Conservation (phyloP, 2,329 filamentous ascomycete species). For the Ophiostoma perfectum region DNA sequence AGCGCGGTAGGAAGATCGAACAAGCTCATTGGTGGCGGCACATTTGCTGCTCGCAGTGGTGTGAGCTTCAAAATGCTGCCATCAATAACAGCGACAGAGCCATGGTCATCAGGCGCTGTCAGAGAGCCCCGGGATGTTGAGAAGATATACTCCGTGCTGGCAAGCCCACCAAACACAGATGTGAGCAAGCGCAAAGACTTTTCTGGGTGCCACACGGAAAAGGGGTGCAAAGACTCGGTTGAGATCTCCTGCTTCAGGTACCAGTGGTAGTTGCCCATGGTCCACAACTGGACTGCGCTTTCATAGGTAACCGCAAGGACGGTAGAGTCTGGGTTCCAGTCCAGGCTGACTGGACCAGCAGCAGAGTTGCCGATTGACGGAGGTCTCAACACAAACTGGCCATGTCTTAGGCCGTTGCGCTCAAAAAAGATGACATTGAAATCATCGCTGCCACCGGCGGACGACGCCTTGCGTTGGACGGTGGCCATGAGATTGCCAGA, state of each 20-base stretch:
- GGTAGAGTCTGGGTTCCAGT: constrained; percentile 90
- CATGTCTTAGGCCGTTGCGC: constrained; percentile 93
- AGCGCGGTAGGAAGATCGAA: constrained; percentile 61
- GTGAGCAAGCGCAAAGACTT: constrained; percentile 65
- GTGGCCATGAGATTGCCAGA: constrained; percentile 86
- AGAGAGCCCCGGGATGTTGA: constrained; percentile 64
- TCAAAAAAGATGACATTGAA: constrained; percentile 92
- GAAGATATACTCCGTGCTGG: constrained; percentile 63
- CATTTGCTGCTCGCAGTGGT: constrained; percentile 73
- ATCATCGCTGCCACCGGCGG: constrained; percentile 40
- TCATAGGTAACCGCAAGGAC: constrained; percentile 75
- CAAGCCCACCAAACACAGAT: constrained; percentile 44
- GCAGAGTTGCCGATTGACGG: constrained; percentile 23
- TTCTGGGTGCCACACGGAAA: constrained; percentile 77
- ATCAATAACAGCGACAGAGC: constrained; percentile 77
- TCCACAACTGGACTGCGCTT: constrained; percentile 85
- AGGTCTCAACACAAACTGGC: constrained; percentile 73
- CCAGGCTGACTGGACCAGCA: constrained; percentile 55
- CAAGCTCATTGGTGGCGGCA: constrained; percentile 89
- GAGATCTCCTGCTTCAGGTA: constrained; percentile 88
- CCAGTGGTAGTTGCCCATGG: constrained; percentile 95
- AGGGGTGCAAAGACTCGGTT: constrained; percentile 32
- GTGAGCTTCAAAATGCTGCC: constrained; percentile 76
- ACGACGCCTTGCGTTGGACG: constrained; percentile 54
- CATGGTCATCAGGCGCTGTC: constrained; percentile 66